Base-by-base conservation (phyloP, 2,329 filamentous ascomycete genomes). In the Raffaelea albimanens region DNA sequence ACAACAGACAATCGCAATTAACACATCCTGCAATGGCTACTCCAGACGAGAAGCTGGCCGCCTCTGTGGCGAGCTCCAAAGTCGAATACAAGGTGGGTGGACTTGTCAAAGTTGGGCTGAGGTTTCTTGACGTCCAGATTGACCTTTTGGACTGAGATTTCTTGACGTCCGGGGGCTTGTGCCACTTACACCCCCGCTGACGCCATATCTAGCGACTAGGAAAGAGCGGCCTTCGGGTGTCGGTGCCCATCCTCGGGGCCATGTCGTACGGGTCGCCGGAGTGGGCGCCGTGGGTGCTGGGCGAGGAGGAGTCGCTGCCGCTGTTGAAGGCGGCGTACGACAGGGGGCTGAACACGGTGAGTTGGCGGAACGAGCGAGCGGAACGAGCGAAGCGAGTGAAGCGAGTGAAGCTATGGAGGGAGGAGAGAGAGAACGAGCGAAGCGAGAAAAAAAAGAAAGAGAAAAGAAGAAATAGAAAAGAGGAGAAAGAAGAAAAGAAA, bases 321-420 rank as follows among this genome's bases (percentile, higher is more conserved):
- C 59, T 82, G 2, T 69, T 82, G 50, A 77, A 82, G 61, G 70
- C 74, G 20, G 78, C 78, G 5, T 82, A 76, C 60, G 75, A 82
- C 49, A 62, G 62, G 16, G 78, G 78, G n/a, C 63, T 82, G 46
- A 81, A 78, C 52, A 81, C 76, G 16, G 45, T 46, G 23, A 7
- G 45, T 46, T 34, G 10, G 31, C n/a, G n/a, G n/a, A n/a, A n/a
- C n/a, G n/a, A n/a, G n/a, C n/a, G n/a, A n/a, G n/a, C n/a, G n/a
- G n/a, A n/a, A n/a, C n/a, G n/a, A n/a, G n/a, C n/a, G n/a, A n/a
- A n/a, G n/a, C n/a, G n/a, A n/a, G n/a, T n/a, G n/a, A n/a, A n/a
- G n/a, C n/a, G n/a, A n/a, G n/a, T n/a, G n/a, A n/a, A n/a, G n/a
- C 18, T 40, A 40, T 13, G 18, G 18, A 40, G 38, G 19, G 18